A percentile compares a stretch with the other conserved stretches of the same genome.
Evolutionary conservation across 2,329 filamentous ascomycete genomes (phyloP).

Genomic region (Dactylellina sp.): DNA sequence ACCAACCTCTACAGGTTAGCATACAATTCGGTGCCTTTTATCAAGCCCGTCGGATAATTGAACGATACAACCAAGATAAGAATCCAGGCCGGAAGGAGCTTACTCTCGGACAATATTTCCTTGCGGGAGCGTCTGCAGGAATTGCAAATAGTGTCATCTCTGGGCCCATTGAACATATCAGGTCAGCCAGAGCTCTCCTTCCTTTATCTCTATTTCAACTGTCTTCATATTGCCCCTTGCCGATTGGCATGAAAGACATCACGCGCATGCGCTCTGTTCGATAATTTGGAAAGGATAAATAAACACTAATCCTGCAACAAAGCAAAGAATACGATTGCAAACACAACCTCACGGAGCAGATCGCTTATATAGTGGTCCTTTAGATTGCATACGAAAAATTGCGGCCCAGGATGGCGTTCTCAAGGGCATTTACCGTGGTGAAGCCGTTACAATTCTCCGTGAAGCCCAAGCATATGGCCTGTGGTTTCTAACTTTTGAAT

Average conservation of each 20-base stretch:
- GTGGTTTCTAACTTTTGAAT: slow-evolving; percentile 97
- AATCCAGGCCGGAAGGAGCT: slow-evolving; percentile 67
- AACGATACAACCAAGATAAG: slow-evolving; percentile 74
- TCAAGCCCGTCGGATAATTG: slow-evolving; percentile 86
- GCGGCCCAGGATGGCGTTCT: slow-evolving; percentile 75
- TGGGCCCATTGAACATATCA: slow-evolving; percentile 52
- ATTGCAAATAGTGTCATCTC: slow-evolving; percentile 75
- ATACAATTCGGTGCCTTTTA: slow-evolving; percentile 99
- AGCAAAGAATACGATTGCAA: slow-evolving; percentile 82
- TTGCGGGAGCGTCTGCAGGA: slow-evolving; percentile 90
- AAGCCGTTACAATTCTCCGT: slow-evolving; percentile 83
- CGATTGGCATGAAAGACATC: slow-evolving; percentile 2
- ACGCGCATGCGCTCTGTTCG: slow-evolving; percentile 39
- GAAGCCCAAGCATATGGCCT: slow-evolving; percentile 95
- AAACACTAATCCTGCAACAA: slow-evolving; percentile 31
- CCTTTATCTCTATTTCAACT: background rate
- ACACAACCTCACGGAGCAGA: slow-evolving; percentile 89
- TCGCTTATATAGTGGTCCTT: slow-evolving; percentile 82
- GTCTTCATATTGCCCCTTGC: background rate
- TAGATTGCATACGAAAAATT: slow-evolving; percentile 91
- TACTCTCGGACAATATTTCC: slow-evolving; percentile 87
- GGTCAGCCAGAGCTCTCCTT: slow-evolving; percentile 38
- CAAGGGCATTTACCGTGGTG: slow-evolving; percentile 84
- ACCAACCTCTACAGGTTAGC: slow-evolving; percentile 68
- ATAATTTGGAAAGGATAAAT: slow-evolving; percentile 6